These are phyloP conservation scores for Coniochaeta sp. DNA, from an alignment of 2,329 filamentous ascomycete genomes.

Conservation along the genomic window DNA sequence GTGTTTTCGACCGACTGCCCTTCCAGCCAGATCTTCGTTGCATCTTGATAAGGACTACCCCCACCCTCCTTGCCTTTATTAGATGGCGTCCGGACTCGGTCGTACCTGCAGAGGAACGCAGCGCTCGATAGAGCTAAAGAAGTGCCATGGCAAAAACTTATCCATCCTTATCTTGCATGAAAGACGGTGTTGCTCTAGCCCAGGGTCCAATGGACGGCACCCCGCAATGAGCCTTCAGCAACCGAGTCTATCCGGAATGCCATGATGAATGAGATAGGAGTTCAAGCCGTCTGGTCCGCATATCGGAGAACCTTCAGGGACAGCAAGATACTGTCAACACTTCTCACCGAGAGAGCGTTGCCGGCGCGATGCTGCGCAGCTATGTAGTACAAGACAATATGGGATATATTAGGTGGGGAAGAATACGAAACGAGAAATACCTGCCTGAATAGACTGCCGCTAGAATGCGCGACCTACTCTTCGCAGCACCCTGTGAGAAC, in stretches of 20 bases:
- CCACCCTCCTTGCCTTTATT: neutral
- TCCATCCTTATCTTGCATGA: conserved; percentile 1
- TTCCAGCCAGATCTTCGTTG: neutral
- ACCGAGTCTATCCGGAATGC: neutral
- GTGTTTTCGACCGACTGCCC: neutral
- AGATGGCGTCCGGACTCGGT: neutral
- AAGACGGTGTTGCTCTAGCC: neutral
- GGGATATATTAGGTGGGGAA: neutral
- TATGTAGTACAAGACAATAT: neutral
- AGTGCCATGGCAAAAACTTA: neutral
- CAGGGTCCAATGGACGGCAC: neutral
- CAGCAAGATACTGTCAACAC: neutral
- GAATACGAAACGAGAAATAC: neutral
- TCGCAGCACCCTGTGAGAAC: neutral
- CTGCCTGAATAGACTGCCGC: neutral
- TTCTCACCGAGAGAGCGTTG: neutral
- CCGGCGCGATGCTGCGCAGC: neutral
- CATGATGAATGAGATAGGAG: neutral
- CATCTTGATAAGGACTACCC: neutral
- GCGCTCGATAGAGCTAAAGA: neutral
- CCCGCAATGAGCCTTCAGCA: neutral
- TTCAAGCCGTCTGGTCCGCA: neutral
- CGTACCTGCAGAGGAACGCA: neutral
- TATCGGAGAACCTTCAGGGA: neutral
- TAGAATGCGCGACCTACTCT: neutral